These are phyloP conservation scores for Fraxinus sp. DNA, from an alignment of 305 asterid species.

Conservation along the genomic window DNA sequence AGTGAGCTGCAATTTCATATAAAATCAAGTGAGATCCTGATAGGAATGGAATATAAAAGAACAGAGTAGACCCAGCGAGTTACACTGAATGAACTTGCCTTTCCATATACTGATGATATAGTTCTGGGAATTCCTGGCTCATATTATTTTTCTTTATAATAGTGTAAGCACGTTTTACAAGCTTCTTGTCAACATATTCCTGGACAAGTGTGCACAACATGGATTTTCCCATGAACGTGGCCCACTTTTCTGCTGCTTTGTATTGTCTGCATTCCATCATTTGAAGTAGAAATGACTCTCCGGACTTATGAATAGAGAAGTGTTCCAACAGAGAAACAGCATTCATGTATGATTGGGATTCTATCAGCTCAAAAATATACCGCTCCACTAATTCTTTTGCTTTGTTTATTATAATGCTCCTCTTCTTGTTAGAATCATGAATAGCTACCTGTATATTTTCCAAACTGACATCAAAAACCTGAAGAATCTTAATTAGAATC, in stretches of 20 bases:
- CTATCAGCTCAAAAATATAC: constrained; percentile 54
- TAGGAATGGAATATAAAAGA: constrained; percentile 14
- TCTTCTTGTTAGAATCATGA: constrained; percentile 32
- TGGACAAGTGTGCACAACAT: constrained; percentile 58
- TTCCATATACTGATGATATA: constrained; percentile 75
- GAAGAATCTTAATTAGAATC: constrained; percentile 59
- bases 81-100: constrained; percentile 46
- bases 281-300: constrained; percentile 59
- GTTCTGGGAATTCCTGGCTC: constrained; percentile 76
- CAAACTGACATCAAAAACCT: constrained; percentile 56
- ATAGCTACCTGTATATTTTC: constrained; percentile 52
- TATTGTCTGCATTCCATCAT: constrained; percentile 58
- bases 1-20: constrained; percentile 55
- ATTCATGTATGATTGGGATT: constrained; percentile 52
- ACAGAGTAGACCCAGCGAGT: constrained; percentile 17
- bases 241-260: constrained; percentile 95
- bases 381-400: constrained; percentile 62
- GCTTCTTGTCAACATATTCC: constrained; percentile 57
- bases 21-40: constrained; percentile 9
- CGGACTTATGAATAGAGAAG: constrained; percentile 60
- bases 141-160: constrained; percentile 66
- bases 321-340: constrained; percentile 71
- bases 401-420: constrained; percentile 24
- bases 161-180: constrained; percentile 49
- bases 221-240: constrained; percentile 76